Evolutionary conservation across 192 early-diverging fungal species (phyloP).

Genomic region (Entrophospora sp.): DNA sequence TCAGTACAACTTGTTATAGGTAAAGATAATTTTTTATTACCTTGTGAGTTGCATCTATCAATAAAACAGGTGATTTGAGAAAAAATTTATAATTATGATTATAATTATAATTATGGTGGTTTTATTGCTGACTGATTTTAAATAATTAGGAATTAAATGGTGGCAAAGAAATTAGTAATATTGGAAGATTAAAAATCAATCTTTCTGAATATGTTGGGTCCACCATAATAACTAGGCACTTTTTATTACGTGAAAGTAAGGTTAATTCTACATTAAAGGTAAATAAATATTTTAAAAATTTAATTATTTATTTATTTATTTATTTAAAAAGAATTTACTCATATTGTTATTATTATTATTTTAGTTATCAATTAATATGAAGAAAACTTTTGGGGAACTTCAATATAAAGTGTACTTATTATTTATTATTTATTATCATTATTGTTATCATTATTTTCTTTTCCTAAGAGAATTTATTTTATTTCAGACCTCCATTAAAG

Average conservation of each 20-base stretch:
- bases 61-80: conserved; percentile 51
- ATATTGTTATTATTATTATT: too few relatives aligned
- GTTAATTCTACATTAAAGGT: too few relatives aligned
- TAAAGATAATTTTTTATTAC: conserved; percentile 60
- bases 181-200: too few relatives aligned
- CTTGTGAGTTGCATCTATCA: conserved; percentile 62
- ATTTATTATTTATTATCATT: not conserved
- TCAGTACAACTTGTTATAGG: too few relatives aligned
- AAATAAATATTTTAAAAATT: conserved; percentile 65
- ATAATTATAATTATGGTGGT: not conserved
- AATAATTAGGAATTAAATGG: too few relatives aligned
- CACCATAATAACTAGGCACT: conserved; percentile 39
- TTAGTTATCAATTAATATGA: conserved; percentile 26
- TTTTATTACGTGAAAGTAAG: conserved; percentile 59
- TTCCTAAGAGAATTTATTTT: conserved; percentile 3
- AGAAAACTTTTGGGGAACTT: conserved; percentile 20
- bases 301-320: not conserved
- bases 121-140: too few relatives aligned
- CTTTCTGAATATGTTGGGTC: too few relatives aligned
- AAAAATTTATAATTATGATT: too few relatives aligned
- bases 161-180: too few relatives aligned
- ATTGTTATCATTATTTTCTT: not conserved
- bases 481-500: conserved; percentile 28
- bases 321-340: too few relatives aligned
- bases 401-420: conserved; percentile 26